A percentile compares a stretch with the other conserved stretches of the same genome.
Conservation (phyloP, 768 basidiomycete species). For the Thelephora aurantiotincta region DNA sequence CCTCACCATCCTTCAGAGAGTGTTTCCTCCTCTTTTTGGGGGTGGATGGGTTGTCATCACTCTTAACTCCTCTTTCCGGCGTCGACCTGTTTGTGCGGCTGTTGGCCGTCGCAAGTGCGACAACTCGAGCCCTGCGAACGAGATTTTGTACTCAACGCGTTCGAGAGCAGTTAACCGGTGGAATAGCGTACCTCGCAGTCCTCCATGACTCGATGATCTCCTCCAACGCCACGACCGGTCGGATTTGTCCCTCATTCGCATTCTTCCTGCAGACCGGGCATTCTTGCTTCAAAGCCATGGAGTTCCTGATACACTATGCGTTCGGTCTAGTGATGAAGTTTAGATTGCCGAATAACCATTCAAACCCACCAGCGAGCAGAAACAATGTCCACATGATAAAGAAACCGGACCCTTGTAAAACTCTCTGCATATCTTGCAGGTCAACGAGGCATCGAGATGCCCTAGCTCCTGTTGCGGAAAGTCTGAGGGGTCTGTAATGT, state of each 20-base stretch:
- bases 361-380: constrained; percentile 58
- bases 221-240: constrained; percentile 59
- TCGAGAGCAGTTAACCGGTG: background rate
- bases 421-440: constrained; percentile 69
- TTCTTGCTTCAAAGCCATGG: constrained; percentile 42
- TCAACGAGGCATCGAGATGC: constrained; percentile 45
- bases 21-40: background rate
- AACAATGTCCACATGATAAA: constrained; percentile 66
- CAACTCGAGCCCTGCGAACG: constrained; percentile 2
- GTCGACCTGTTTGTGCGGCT: constrained; percentile 8
- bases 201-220: constrained; percentile 62
- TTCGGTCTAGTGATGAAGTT: constrained; percentile 19
- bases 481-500: constrained; percentile 53
- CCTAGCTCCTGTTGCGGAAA: constrained; percentile 51
- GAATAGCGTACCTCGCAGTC: constrained; percentile 38
- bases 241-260: constrained; percentile 45
- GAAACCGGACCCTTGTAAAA: constrained; percentile 61
- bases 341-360: background rate
- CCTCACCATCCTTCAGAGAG: background rate
- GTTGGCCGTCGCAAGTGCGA: constrained; percentile 1
- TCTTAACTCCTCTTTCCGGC: constrained; percentile 20
- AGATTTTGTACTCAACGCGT: constrained; percentile 1
- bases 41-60: constrained; percentile 2
- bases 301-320: constrained; percentile 75
- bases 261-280: constrained; percentile 60